Percentiles rank a stretch among this genome's conserved stretches.
phyloP scores from a whole-genome alignment of 2,329 filamentous ascomycete species.

The Domatiomyces globalis region DNA sequence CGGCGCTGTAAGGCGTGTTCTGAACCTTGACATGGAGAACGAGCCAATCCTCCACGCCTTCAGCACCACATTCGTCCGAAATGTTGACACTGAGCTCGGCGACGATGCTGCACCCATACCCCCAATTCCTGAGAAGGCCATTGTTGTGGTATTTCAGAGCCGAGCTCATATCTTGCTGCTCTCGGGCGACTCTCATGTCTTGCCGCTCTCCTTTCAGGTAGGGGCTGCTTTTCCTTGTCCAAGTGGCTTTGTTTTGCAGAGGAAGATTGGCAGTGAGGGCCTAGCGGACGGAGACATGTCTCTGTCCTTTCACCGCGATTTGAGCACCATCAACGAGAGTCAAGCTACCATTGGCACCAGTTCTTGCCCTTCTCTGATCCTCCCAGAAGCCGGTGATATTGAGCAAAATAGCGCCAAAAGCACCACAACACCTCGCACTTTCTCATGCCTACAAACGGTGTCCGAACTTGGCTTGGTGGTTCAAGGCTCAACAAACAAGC shows the following conservation, averaged over 20 bases:
- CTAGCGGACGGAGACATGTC: constrained; percentile 32
- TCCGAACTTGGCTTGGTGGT: constrained; percentile 18
- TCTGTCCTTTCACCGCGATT: constrained; percentile 24
- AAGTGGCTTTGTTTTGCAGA: constrained; percentile 70
- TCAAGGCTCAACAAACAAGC: constrained; percentile 10
- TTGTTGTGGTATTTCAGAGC: constrained; percentile 83
- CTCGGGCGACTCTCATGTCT: constrained; percentile 69
- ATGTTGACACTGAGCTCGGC: constrained; percentile 16
- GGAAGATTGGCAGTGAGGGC: constrained; percentile 41
- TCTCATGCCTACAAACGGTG: constrained; percentile 14
- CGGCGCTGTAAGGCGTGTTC: constrained; percentile 69
- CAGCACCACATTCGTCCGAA: constrained; percentile 63
- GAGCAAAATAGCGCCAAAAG: background rate
- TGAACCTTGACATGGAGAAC: constrained; percentile 73
- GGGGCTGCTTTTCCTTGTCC: constrained; percentile 73
- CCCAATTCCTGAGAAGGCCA: constrained; percentile 25
- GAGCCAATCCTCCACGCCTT: constrained; percentile 77
- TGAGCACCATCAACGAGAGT: constrained; percentile 16
- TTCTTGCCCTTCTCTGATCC: constrained; percentile 33
- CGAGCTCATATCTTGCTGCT: constrained; percentile 91
- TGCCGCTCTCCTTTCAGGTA: constrained; percentile 90
- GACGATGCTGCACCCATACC: background rate
- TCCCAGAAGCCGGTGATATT: constrained; percentile 25
- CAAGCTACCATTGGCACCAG: constrained; percentile 24
- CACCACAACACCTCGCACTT: constrained; percentile 13